Conservation (phyloP, 176 grass and related monocot genomes). For the Triticum monococcum region DNA sequence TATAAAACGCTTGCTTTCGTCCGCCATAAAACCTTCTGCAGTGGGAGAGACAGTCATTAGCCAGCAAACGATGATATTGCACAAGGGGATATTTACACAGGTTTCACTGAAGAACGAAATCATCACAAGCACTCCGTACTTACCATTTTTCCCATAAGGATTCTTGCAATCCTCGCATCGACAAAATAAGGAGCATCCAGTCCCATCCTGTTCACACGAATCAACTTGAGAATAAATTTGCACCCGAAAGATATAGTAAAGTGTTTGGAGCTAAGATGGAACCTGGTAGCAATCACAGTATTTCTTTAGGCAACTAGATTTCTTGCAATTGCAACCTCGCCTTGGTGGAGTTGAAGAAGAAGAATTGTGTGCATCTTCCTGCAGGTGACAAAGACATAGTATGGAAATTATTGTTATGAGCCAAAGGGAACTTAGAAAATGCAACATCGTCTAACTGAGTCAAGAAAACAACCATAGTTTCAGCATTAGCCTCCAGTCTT, state of each 20-base stretch:
- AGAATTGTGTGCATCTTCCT: conserved; percentile 59
- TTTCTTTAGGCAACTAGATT: conserved; percentile 77
- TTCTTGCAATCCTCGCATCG: conserved; percentile 58
- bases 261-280: conserved; percentile 20
- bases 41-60: not conserved
- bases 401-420: conserved; percentile 16
- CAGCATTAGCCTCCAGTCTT: conserved; percentile 51
- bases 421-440: not conserved
- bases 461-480: conserved; percentile 47
- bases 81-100: not conserved
- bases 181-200: conserved; percentile 60
- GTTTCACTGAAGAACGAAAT: not conserved
- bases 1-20: conserved; percentile 50
- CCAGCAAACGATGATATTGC: not conserved
- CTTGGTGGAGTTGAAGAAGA: conserved; percentile 60
- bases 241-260: not conserved
- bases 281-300: conserved; percentile 81
- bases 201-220: conserved; percentile 42
- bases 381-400: not conserved
- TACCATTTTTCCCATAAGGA: conserved; percentile 72
- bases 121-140: not conserved
- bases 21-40: conserved; percentile 46
- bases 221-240: not conserved
- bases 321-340: conserved; percentile 71
- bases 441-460: not conserved